Base-by-base conservation (phyloP, 768 basidiomycete species). In the Glaciozyma antarctica region DNA sequence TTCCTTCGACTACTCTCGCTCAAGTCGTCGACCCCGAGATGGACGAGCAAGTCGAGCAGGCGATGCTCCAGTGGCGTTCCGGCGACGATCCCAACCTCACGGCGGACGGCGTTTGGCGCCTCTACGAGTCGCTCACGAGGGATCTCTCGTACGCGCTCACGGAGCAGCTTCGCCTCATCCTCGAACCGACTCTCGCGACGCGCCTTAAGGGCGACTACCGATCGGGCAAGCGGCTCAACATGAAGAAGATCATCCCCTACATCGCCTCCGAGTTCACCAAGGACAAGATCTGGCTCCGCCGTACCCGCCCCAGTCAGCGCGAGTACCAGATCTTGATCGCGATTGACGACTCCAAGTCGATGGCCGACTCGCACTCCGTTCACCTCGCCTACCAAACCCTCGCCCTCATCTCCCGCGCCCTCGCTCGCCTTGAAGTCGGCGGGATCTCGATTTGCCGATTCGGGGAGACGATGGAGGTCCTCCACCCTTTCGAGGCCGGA, bases 251-350 rank as follows among this genome's bases (percentile, higher is more conserved):
- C 76, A 93, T 99, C 66, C 85, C 88, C 5, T 98, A 94, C 80
- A 93, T 99, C 66, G 94, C 95, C 44, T 90, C 88, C 78, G 95
- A 99, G 78, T 99, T 90, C 80, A 98, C 93, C 59, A 98, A 98
- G 76, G 94, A 99, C 81, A 93, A 93, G 78, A 98, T 98, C 69
- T 99, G 95, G 95, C 80, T 98, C 44, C 86, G 94, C 30, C 83
- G 95, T 26, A 95, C 93, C 5, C 85, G 88, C 58, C 94, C 95
- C 8, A 91, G 89, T 75, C 85, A 88, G 73, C 83, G 95, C 56
- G 93, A 95, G 75, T 98, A 98, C 77, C 94, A 99, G 74, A 85
- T 99, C 3, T 82, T 98, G 48, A 82, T 99, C 63, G 88, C 91
- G 15, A 82, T 99, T 57, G 95, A 98, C 74, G 95, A 98, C 79